Evolutionary conservation across 1,284 basidiomycete species (phyloP).

Genomic region (Ceratobasidium papillatum): DNA sequence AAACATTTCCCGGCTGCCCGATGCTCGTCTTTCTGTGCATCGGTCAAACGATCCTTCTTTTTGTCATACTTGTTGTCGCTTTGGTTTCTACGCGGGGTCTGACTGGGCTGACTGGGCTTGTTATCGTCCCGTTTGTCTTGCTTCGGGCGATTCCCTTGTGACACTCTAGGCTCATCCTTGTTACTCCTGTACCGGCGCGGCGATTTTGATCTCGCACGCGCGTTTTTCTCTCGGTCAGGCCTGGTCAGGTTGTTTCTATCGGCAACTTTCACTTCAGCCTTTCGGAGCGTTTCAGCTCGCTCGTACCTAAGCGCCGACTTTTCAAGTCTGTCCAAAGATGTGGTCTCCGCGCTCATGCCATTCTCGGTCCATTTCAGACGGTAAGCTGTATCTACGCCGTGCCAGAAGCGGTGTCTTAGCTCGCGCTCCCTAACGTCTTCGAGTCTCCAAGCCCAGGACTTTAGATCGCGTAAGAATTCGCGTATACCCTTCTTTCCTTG

Average conservation of each 20-base stretch:
- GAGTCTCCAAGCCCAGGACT: not conserved
- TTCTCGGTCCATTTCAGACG: constrained; percentile 28
- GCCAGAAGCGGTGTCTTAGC: constrained; percentile 34
- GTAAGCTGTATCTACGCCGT: constrained; percentile 21
- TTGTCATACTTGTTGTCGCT: not conserved
- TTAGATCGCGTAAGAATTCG: constrained; percentile 46
- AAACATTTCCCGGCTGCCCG: constrained; percentile 39
- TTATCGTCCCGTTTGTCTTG: not conserved
- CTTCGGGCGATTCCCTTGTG: too few species aligned
- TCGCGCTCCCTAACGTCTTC: not conserved
- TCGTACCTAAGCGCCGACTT: too few species aligned
- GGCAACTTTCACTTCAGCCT: not conserved
- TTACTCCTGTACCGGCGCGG: not conserved
- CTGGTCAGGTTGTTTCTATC: not conserved
- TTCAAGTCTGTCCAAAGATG: constrained; percentile 34
- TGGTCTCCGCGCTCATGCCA: constrained; percentile 22
- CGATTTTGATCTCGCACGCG: not conserved
- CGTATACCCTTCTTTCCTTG: constrained; percentile 45
- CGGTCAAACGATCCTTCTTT: not conserved
- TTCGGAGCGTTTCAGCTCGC: constrained; percentile 10
- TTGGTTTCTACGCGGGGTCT: not conserved
- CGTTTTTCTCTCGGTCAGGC: not conserved
- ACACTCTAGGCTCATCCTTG: not conserved
- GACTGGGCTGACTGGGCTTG: too few species aligned
- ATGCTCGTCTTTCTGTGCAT: constrained; percentile 24